Conservation (phyloP, 1,284 basidiomycete genomes). For the Cutaneotrichosporon spelunceum region DNA sequence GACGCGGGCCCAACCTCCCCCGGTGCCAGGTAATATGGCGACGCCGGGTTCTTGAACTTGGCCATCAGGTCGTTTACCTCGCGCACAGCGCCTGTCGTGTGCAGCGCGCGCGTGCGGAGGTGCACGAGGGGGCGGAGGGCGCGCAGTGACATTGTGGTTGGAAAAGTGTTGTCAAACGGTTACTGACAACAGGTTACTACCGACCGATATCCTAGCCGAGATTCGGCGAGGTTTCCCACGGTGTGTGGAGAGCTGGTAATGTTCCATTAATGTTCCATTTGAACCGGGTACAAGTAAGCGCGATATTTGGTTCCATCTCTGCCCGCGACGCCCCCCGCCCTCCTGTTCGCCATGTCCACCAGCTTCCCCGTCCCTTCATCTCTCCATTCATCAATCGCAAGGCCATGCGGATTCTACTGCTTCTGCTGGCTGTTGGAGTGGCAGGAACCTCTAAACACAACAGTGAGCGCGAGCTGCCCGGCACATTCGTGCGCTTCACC, state of each 20-base stretch:
- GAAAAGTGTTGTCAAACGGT: too few relatives aligned
- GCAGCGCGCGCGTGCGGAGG: neutral
- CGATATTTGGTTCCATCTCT: conserved; percentile 2
- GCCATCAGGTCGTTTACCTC: conserved; percentile 29
- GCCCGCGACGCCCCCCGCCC: too few relatives aligned
- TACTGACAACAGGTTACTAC: too few relatives aligned
- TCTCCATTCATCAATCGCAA: neutral
- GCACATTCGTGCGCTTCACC: neutral
- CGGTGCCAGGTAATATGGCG: conserved; percentile 42
- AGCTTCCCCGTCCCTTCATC: neutral
- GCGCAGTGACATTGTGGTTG: neutral
- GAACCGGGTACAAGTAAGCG: too few relatives aligned
- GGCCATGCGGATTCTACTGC: neutral
- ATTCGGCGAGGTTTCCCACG: neutral
- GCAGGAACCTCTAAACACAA: neutral
- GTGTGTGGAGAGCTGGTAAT: too few relatives aligned
- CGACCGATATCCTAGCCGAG: too few relatives aligned
- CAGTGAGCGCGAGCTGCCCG: conserved; percentile 5
- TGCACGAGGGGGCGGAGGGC: neutral
- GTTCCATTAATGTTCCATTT: too few relatives aligned
- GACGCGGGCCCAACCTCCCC: conserved; percentile 41
- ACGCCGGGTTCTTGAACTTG: conserved; percentile 42
- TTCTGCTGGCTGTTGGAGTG: neutral
- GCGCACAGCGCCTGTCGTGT: neutral
- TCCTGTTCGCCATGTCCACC: too few relatives aligned